Evolutionary conservation across 1,139 yeast species (phyloP).

Genomic region (Protomyces pachydermus): DNA sequence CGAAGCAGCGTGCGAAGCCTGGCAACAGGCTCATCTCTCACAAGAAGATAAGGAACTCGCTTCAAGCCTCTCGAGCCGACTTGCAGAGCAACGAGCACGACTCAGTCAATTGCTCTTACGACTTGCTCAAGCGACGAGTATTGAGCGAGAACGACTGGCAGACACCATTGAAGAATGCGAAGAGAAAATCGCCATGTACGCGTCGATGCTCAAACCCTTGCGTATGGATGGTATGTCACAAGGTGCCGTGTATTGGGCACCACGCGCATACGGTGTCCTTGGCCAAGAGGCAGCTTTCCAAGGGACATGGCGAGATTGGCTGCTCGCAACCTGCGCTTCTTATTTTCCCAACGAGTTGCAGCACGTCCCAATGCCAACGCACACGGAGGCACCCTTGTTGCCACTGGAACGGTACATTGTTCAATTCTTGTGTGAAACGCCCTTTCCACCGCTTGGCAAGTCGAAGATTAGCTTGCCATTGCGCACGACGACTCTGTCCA

Average conservation of each 20-base stretch:
- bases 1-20: constrained; percentile 25
- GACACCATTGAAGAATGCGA: constrained; percentile 24
- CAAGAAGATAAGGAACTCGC: constrained; percentile 30
- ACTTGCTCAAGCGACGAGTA: background rate
- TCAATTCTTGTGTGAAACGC: constrained; percentile 26
- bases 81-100: constrained; percentile 24
- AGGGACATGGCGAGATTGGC: constrained; percentile 31
- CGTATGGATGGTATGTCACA: constrained; percentile 29
- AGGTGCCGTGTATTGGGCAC: constrained; percentile 30
- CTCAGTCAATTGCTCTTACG: constrained; percentile 9
- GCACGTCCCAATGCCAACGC: background rate
- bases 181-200: constrained; percentile 30
- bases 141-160: background rate
- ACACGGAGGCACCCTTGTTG: constrained; percentile 9
- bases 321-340: constrained; percentile 26
- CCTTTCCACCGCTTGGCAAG: background rate
- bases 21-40: constrained; percentile 28
- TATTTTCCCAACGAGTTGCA: constrained; percentile 25
- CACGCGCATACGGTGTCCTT: constrained; percentile 32
- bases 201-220: constrained; percentile 28
- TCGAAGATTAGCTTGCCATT: constrained; percentile 15
- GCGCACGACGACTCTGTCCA: constrained; percentile 21
- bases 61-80: constrained; percentile 7
- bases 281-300: constrained; percentile 27
- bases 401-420: constrained; percentile 32